Percentiles rank a stretch among this genome's conserved stretches.
phyloP scores from a whole-genome alignment of 805 yeast species.

The Ogataea saltuana region DNA sequence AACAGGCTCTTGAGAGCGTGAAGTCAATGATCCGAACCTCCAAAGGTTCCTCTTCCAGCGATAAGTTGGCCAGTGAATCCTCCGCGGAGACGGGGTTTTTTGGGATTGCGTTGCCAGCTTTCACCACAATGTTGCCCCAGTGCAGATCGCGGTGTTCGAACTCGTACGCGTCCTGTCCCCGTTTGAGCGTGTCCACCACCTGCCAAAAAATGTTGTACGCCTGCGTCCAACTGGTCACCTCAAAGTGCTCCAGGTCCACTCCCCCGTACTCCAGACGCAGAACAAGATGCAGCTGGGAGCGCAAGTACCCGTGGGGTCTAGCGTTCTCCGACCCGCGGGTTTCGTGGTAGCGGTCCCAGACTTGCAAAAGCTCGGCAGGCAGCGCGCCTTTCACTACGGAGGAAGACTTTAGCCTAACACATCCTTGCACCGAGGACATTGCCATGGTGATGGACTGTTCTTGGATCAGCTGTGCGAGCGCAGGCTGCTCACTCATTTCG shows the following conservation, averaged over 20 bases:
- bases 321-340: conserved; percentile 25
- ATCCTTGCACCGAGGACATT: conserved; percentile 44
- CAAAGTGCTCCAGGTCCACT: conserved; percentile 44
- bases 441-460: conserved; percentile 47
- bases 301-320: conserved; percentile 41
- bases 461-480: conserved; percentile 44
- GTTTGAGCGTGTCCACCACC: conserved; percentile 47
- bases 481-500: conserved; percentile 42
- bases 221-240: conserved; percentile 40
- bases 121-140: conserved; percentile 60
- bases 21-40: conserved; percentile 57
- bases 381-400: conserved; percentile 48
- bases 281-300: conserved; percentile 38
- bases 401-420: conserved; percentile 44
- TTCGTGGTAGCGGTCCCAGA: conserved; percentile 44
- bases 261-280: conserved; percentile 44
- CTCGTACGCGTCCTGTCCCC: conserved; percentile 50
- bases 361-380: conserved; percentile 41
- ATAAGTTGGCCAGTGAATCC: conserved; percentile 16
- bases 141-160: conserved; percentile 76
- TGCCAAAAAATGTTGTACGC: conserved; percentile 53
- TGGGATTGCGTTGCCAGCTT: conserved; percentile 24
- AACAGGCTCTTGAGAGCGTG: conserved; percentile 51
- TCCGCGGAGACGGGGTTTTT: no score
- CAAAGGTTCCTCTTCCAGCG: conserved; percentile 14